Percentiles rank a stretch among this genome's conserved stretches.
These are phyloP conservation scores for Pterocarpus santalinus DNA, from an alignment of 306 rosid species.

Conservation along the genomic window DNA sequence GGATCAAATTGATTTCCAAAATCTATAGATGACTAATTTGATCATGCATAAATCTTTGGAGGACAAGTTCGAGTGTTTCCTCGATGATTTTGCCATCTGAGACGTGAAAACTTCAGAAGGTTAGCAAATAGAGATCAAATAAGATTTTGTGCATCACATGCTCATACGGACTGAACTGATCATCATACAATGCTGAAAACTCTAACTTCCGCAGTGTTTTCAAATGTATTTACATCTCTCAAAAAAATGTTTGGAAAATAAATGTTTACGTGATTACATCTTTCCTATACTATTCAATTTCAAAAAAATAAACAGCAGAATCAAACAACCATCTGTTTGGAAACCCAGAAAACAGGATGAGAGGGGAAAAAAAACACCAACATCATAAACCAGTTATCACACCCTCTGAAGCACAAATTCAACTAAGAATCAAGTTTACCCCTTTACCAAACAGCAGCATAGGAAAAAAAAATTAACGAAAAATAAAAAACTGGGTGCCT, in stretches of 20 bases:
- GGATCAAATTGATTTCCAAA: no score
- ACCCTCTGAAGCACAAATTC: conserved; percentile 15
- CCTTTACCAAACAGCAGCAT: conserved; percentile 9
- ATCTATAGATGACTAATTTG: background rate
- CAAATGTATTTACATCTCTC: conserved; percentile 20
- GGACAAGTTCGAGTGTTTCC: background rate
- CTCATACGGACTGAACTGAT: background rate
- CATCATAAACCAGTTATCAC: background rate
- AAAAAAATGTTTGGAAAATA: background rate
- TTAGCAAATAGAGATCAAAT: conserved; percentile 28
- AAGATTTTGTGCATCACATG: conserved; percentile 12
- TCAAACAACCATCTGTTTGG: background rate
- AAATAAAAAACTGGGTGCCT: background rate
- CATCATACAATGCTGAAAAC: background rate
- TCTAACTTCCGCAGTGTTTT: conserved; percentile 4
- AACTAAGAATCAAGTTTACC: conserved; percentile 1
- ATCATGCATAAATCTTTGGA: background rate
- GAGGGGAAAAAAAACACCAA: conserved; percentile 4
- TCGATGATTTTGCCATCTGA: background rate
- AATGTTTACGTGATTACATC: background rate
- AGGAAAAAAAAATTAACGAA: background rate
- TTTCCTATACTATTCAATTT: background rate
- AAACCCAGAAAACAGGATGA: background rate
- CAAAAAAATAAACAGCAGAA: background rate
- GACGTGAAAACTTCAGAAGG: conserved; percentile 17